Base-by-base conservation (phyloP, 2,329 filamentous ascomycete species). In the Botrytis byssoidea region DNA sequence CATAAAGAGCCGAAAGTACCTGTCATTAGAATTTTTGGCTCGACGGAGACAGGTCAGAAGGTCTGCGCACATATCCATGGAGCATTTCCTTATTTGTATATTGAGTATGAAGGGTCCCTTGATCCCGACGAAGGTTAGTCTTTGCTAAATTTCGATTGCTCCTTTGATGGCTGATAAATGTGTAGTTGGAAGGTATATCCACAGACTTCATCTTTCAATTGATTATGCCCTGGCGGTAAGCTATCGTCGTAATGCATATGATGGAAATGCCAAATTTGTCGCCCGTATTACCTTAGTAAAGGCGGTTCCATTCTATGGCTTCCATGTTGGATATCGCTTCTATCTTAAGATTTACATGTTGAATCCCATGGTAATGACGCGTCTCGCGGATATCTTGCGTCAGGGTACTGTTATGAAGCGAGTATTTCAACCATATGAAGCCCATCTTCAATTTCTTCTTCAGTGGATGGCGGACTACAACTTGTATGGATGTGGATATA, bases 401-500 rank as follows among this genome's bases (percentile, higher is more conserved):
- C 94, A 97, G 82, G 96, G 96, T 12, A 92, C 92, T 44, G 91
- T 99, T 61, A 89, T 98, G 88, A 93, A 93, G 80, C 89, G 88
- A 74, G 87, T 89, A 37, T 92, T 99, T 61, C 95, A 98, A 80
- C 95, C 96, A 0, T 97, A 96, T 80, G 96, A 99, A 83, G 94
- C 93, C 29, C 97, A 99, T 81, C 83, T 98, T 75, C 94, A 97
- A 80, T 98, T 95, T 81, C 84, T 98, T 14, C 86, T 96, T 16
- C 97, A 99, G 83, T 99, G 97, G 89, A 98, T 99, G 96, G 92
- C 92, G 76, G 97, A 99, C 82, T 99, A 97, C 85, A 99, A 98
- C 81, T 85, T 99, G 77, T 98, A 97, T 81, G 97, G 97, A 10
- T 99, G 96, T 81, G 91, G 90, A 73, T 97, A 95, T 79, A 90